phyloP scores from a whole-genome alignment of 305 asterid species.

The Rubia tinctorum region DNA sequence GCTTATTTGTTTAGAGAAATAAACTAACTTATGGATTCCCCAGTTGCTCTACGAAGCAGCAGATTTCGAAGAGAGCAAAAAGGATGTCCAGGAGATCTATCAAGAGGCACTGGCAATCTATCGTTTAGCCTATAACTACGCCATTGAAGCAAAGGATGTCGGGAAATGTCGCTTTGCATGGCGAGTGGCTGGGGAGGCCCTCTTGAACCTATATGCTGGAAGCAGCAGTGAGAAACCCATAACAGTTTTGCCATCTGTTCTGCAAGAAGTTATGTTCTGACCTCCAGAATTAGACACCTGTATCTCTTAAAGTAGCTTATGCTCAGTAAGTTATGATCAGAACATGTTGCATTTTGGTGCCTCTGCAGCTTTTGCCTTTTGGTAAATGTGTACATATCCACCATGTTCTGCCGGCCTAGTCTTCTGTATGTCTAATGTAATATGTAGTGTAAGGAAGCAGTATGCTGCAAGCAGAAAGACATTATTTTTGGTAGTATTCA shows the following conservation, averaged over 20 bases:
- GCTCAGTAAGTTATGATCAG: background rate
- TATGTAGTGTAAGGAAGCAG: too few relatives aligned
- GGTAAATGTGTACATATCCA: background rate
- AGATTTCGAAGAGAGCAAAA: slow-evolving; percentile 49
- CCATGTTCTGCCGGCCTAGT: background rate
- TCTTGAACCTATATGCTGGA: slow-evolving; percentile 20
- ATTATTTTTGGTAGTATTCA: too few relatives aligned
- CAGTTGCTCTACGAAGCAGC: slow-evolving; percentile 66
- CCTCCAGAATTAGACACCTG: too few relatives aligned
- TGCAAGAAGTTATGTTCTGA: slow-evolving; percentile 19
- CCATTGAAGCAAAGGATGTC: slow-evolving; percentile 14
- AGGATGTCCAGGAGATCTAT: slow-evolving; percentile 31
- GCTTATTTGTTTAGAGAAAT: background rate
- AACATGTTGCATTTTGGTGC: background rate
- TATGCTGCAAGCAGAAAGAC: too few relatives aligned
- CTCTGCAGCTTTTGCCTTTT: background rate
- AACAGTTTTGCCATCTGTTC: slow-evolving; percentile 21
- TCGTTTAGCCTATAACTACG: slow-evolving; percentile 42
- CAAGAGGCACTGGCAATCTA: slow-evolving; percentile 71
- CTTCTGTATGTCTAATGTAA: background rate
- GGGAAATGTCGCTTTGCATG: slow-evolving; percentile 65
- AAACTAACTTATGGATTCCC: slow-evolving; percentile 12
- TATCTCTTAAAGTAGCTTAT: too few relatives aligned
- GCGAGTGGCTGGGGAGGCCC: slow-evolving; percentile 69
- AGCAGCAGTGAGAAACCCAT: slow-evolving; percentile 17